These are phyloP conservation scores for Grigorovia transvaalensis DNA, from an alignment of 805 yeast species.

Conservation along the genomic window DNA sequence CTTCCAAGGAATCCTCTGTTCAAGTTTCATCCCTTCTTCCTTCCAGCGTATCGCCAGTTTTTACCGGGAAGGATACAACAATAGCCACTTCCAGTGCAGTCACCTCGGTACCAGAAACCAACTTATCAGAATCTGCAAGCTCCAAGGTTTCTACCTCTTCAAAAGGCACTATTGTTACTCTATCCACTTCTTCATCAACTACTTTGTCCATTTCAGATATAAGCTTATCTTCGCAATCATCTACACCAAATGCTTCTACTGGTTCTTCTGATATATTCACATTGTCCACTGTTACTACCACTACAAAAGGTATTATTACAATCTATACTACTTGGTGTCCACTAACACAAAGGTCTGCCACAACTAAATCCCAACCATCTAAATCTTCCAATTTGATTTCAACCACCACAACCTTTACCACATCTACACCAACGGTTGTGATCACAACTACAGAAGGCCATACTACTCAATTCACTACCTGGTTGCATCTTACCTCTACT, in stretches of 20 bases:
- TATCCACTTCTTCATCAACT: not conserved
- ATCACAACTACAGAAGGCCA: conserved; percentile 5
- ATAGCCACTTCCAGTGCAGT: conserved; percentile 1
- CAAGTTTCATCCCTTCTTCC: not conserved
- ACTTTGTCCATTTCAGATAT: not conserved
- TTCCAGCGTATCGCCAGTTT: not conserved
- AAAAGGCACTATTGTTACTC: not conserved
- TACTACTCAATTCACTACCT: conserved; percentile 31
- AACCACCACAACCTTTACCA: not conserved
- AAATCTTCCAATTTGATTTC: conserved; percentile 1
- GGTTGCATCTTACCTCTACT: conserved; percentile 25
- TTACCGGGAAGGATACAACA: not conserved
- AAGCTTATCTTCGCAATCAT: not conserved
- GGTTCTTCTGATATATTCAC: not conserved
- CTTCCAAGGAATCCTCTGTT: not conserved
- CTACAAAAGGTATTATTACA: conserved; percentile 25
- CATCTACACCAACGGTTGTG: conserved; percentile 1
- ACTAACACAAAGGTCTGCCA: conserved; percentile 7
- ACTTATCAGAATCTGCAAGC: not conserved
- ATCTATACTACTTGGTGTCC: conserved; percentile 36
- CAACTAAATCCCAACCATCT: not conserved
- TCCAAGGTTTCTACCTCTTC: not conserved
- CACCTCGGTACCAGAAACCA: not conserved
- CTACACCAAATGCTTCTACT: not conserved
- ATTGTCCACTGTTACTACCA: conserved; percentile 26